Conservation (phyloP, 2,329 filamentous ascomycete genomes). For the Alternaria arbusti region DNA sequence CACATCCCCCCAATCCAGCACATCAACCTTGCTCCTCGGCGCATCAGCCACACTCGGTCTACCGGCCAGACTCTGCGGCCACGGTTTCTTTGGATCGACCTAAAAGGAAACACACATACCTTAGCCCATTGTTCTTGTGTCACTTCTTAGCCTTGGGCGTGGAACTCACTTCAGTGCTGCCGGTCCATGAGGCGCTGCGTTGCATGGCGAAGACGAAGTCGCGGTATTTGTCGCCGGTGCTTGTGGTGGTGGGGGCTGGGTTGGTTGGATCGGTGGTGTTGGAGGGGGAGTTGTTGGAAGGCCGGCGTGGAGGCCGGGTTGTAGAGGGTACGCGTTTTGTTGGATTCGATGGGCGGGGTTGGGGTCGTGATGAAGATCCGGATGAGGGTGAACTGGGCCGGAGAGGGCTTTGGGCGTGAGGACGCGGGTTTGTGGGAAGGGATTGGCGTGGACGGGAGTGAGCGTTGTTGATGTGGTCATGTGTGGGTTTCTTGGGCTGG, state of each 20-base stretch:
- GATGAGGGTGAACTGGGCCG: background rate
- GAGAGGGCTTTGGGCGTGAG: background rate
- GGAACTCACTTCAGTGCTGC: constrained; percentile 29
- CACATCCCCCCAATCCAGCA: constrained; percentile 24
- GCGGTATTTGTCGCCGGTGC: constrained; percentile 23
- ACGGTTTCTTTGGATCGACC: constrained; percentile 18
- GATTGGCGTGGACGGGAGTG: constrained; percentile 21
- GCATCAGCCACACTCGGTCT: constrained; percentile 19
- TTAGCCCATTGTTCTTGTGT: constrained; percentile 10
- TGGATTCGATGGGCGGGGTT: background rate
- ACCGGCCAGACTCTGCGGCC: constrained; percentile 23
- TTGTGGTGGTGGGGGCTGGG: background rate
- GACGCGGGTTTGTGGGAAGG: constrained; percentile 12
- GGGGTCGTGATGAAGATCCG: background rate
- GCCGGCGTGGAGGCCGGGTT: background rate
- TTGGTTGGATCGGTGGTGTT: background rate
- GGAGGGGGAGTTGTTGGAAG: background rate
- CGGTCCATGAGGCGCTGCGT: constrained; percentile 25
- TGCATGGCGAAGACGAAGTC: constrained; percentile 24
- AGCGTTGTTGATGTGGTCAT: background rate
- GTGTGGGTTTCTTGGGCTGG: background rate
- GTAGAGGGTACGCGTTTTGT: background rate
- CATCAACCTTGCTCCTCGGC: constrained; percentile 22
- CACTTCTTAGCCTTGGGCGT: background rate
- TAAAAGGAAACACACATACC: constrained; percentile 1